Evolutionary conservation across 495 filamentous ascomycete genomes (phyloP), one percentile per base, ranked within the genome.

Genomic region (Bryoglossum gracile): DNA sequence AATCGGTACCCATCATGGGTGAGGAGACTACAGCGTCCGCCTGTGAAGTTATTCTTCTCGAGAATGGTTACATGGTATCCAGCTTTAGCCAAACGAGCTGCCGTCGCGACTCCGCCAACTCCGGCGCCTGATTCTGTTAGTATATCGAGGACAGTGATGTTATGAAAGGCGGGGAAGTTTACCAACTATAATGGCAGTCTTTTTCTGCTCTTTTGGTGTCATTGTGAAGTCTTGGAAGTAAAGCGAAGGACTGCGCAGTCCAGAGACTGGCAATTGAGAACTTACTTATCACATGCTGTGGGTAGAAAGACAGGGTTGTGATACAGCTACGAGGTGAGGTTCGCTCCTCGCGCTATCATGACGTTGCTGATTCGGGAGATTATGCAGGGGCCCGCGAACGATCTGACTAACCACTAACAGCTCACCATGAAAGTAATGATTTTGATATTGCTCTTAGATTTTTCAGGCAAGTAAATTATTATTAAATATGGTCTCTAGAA

Each of bases 21-120:
- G 36, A 84, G 64, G 21, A 85, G 58, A 21, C 72, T 77, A 60
- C 82, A 86, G 33, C 82, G 64, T 0, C 82, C 82, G 34, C 82
- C 82, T 0, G 78, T 76, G 62, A 81, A 83, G 21, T 58, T 60
- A 60, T 86, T 83, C 68, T 84, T 84, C 59, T 86, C 82, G 8
- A 84, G 58, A 8, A 86, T 77, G 0, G 80, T 83, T 9, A 86
- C 82, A 14, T 68, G 50, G 50, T 82, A 75, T 10, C 82, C 82
- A 16, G 78, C 73, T 54, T 78, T 76, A n/a, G 80, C 77, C 4
- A 86, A 71, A 26, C 81, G 76, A 8, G 82, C 82, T 34, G 82
- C 81, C 22, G 76, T 77, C 11, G 80, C 74, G 10, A 84, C 74
- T 28, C 82, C 82, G 46, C 82, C 82, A n/a, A 75, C 73, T 22